A percentile compares a stretch with the other conserved stretches of the same genome.
phyloP scores from a whole-genome alignment of 345 rosid genomes.

The Lepidium aucheri region DNA sequence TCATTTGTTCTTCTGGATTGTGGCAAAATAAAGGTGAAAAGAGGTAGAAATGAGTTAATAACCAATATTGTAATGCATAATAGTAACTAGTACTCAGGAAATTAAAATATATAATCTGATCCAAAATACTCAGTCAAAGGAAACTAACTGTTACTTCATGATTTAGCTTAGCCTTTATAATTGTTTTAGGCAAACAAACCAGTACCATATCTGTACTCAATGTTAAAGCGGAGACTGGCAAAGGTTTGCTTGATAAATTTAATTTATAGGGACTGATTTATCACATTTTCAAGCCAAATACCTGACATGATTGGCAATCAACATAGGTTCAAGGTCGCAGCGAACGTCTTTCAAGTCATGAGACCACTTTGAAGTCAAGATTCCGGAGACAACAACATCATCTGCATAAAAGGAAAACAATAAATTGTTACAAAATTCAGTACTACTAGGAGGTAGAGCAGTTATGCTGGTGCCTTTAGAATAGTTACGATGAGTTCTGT shows the following conservation, averaged over 20 bases:
- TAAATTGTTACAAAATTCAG: background rate
- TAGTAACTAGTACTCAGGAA: background rate
- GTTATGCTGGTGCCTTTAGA: background rate
- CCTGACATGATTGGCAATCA: constrained; percentile 87
- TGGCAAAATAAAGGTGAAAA: constrained; percentile 1
- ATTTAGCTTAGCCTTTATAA: background rate
- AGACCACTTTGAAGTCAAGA: constrained; percentile 94
- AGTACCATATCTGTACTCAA: background rate
- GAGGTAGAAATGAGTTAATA: background rate
- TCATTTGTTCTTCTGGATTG: constrained; percentile 74
- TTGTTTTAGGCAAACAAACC: background rate
- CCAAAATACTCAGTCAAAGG: background rate
- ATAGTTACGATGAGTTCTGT: background rate
- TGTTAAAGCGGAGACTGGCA: background rate
- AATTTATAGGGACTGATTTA: background rate
- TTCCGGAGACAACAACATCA: constrained; percentile 78
- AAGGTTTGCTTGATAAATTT: background rate
- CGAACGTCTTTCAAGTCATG: constrained; percentile 88
- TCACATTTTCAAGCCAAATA: constrained; percentile 20
- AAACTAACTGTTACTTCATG: background rate
- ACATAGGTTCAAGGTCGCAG: constrained; percentile 81
- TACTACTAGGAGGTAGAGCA: background rate
- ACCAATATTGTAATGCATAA: background rate
- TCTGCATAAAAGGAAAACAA: constrained; percentile 35
- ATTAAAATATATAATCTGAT: background rate